A percentile compares a stretch with the other conserved stretches of the same genome.
These are phyloP conservation scores for Moricandia arvensis DNA, from an alignment of 345 rosid genomes.

Conservation along the genomic window DNA sequence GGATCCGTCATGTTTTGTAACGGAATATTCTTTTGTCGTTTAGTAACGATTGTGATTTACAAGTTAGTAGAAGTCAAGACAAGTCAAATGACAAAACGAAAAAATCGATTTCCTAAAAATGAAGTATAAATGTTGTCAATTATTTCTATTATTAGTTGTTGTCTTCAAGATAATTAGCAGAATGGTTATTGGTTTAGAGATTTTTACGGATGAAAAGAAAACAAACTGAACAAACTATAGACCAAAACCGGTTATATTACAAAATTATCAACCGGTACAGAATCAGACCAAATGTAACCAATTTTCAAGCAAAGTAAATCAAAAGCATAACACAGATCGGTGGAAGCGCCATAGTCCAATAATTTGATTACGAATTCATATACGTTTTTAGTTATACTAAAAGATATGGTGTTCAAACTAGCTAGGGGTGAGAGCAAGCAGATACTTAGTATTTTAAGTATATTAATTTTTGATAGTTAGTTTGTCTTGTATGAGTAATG, in stretches of 20 bases:
- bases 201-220: constrained; percentile 5
- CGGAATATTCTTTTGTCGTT: constrained; percentile 30
- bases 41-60: constrained; percentile 13
- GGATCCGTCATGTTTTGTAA: constrained; percentile 19
- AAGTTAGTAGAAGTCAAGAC: constrained; percentile 3
- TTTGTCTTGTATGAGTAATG: no score
- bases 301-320: constrained; percentile 11
- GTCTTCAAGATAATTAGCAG: background rate
- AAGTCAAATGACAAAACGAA: constrained; percentile 12
- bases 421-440: no score
- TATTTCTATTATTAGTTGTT: background rate
- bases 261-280: constrained; percentile 18
- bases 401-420: background rate
- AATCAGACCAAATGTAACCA: constrained; percentile 19
- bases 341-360: background rate
- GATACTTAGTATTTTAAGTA: no score
- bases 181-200: constrained; percentile 16
- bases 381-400: no score
- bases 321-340: background rate
- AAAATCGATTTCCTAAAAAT: constrained; percentile 7
- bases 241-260: constrained; percentile 26
- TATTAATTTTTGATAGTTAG: no score
- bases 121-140: background rate
- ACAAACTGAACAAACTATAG: constrained; percentile 7
- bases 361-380: background rate